phyloP scores from a whole-genome alignment of 1,284 basidiomycete genomes.

The Boletus semigastroideus region DNA sequence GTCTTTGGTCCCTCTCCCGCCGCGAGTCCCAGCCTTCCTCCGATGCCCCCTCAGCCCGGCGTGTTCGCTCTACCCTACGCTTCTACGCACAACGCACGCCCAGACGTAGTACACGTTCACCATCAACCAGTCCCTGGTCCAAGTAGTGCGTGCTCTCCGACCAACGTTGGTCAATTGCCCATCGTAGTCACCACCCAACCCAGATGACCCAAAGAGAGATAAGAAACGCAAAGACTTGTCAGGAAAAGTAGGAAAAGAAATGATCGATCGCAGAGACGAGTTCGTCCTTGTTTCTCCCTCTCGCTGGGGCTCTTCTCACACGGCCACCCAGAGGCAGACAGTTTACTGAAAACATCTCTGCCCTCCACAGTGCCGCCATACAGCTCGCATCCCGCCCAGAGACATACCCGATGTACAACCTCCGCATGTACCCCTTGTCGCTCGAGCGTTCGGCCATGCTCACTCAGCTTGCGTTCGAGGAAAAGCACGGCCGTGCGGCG shows the following conservation, averaged over 20 bases:
- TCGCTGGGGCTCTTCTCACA: slow-evolving; percentile 12
- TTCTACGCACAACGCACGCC: slow-evolving; percentile 41
- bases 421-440: slow-evolving; percentile 68
- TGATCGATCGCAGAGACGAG: slow-evolving; percentile 72
- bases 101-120: slow-evolving; percentile 35
- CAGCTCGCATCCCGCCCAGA: slow-evolving; percentile 69
- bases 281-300: slow-evolving; percentile 39
- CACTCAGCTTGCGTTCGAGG: slow-evolving; percentile 60
- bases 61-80: slow-evolving; percentile 50
- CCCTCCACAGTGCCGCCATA: slow-evolving; percentile 52
- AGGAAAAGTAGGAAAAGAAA: slow-evolving; percentile 68
- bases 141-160: slow-evolving; percentile 34
- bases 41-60: slow-evolving; percentile 54
- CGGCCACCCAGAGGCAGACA: slow-evolving; percentile 44
- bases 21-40: slow-evolving; percentile 1
- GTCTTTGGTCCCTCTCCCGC: not conserved
- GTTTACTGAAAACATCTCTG: slow-evolving; percentile 53
- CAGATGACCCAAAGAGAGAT: slow-evolving; percentile 51
- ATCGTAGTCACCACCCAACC: slow-evolving; percentile 3
- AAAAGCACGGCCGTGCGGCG: slow-evolving; percentile 59
- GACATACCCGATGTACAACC: slow-evolving; percentile 58
- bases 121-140: slow-evolving; percentile 36
- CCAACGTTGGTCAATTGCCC: not conserved
- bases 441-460: slow-evolving; percentile 73
- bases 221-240: slow-evolving; percentile 65